Percentiles rank a stretch among this genome's conserved stretches.
These are phyloP conservation scores for Suhomyces sp. DNA, from an alignment of 805 yeast genomes.

Conservation along the genomic window DNA sequence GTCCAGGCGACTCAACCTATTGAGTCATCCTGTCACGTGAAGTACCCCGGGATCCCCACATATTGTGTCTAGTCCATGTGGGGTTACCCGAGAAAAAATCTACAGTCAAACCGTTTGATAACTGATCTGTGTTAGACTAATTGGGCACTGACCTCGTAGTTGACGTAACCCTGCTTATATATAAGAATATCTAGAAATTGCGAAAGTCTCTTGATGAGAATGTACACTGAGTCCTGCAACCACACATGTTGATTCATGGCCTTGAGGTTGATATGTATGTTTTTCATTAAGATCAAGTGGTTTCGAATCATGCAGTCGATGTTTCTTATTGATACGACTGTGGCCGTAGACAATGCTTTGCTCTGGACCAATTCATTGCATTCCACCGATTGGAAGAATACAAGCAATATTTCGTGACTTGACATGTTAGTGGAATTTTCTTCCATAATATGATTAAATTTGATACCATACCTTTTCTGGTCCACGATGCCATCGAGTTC, in stretches of 20 bases:
- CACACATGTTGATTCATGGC: background rate
- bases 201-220: background rate
- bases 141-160: background rate
- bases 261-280: background rate
- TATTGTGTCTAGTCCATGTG: background rate
- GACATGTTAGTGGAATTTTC: background rate
- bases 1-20: background rate
- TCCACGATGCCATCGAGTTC: background rate
- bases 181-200: conserved; percentile 1
- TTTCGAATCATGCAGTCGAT: background rate
- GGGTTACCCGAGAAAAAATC: background rate
- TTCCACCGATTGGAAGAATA: background rate
- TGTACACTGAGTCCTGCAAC: background rate
- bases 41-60: background rate
- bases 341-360: background rate
- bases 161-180: background rate
- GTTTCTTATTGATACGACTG: background rate
- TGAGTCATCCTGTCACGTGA: background rate
- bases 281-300: background rate
- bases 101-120: background rate
- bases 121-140: background rate
- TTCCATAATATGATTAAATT: background rate
- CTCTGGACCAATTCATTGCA: background rate
- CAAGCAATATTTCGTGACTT: background rate
- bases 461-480: background rate